phyloP scores from a whole-genome alignment of 2,329 filamentous ascomycete genomes.

The Fusarium sp. region DNA sequence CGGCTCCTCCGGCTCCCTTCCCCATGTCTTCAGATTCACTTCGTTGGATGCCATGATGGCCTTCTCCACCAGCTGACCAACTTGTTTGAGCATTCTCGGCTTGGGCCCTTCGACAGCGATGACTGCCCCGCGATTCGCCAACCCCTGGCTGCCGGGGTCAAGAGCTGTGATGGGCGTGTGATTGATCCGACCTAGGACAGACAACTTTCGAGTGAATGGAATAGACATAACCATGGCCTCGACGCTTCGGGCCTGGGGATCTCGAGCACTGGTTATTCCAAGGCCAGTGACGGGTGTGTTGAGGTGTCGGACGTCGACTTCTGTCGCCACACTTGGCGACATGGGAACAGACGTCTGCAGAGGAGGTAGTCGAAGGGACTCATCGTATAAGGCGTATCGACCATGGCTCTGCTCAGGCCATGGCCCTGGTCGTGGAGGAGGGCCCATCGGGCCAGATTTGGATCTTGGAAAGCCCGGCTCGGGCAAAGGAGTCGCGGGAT shows the following conservation, averaged over 20 bases:
- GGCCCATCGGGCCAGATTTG: slow-evolving; percentile 58
- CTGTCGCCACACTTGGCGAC: slow-evolving; percentile 41
- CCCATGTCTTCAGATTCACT: slow-evolving; percentile 55
- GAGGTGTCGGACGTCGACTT: slow-evolving; percentile 42
- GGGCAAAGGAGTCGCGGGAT: slow-evolving; percentile 42
- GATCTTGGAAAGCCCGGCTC: slow-evolving; percentile 47
- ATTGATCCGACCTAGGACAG: slow-evolving; percentile 76
- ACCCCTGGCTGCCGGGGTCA: slow-evolving; percentile 43
- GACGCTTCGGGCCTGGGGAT: slow-evolving; percentile 56
- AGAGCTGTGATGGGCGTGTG: slow-evolving; percentile 63
- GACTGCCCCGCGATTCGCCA: slow-evolving; percentile 72
- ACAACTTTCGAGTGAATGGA: slow-evolving; percentile 76
- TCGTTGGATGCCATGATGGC: slow-evolving; percentile 62
- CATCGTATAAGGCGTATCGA: slow-evolving; percentile 60
- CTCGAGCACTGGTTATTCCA: slow-evolving; percentile 36
- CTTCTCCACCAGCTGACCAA: slow-evolving; percentile 70
- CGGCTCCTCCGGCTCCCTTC: slow-evolving; percentile 44
- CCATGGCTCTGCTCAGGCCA: slow-evolving; percentile 46
- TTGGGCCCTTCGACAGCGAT: slow-evolving; percentile 83
- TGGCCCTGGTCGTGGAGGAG: slow-evolving; percentile 58
- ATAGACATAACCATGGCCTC: slow-evolving; percentile 79
- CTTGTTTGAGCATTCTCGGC: slow-evolving; percentile 56
- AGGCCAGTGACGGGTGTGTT: slow-evolving; percentile 43
- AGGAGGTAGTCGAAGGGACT: slow-evolving; percentile 62
- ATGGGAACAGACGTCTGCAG: slow-evolving; percentile 56